Base-by-base conservation (phyloP, 164 flowering plant genomes). In the Kalanchoe fedtschenkoi region DNA sequence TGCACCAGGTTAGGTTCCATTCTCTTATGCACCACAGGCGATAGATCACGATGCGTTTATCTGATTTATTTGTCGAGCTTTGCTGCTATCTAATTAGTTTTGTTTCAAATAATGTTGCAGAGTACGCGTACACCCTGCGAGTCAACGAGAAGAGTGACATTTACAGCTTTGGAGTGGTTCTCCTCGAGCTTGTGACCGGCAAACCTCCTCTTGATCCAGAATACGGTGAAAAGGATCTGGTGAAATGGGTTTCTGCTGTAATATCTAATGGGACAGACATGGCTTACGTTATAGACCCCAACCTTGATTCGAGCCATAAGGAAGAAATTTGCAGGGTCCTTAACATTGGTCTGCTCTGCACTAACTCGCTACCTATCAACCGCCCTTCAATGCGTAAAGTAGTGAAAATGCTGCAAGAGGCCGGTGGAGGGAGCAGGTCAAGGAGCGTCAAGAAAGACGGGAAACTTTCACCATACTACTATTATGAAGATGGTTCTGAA, bases 1-100 rank as follows among this genome's bases (percentile, higher is more conserved):
- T 60, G 95, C 95, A 67, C 95, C 91, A 79, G 95, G 95, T 87
- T 51, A 47, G 71, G n/a, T n/a, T n/a, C n/a, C 55, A 47, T 47
- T 47, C 30, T 24, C 30, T 24, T 24, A 14, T 26, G 11, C 0
- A 13, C 22, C 14, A 10, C 10, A 22, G 7, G 2, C 16, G 8
- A 47, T 19, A 21, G 3, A 22, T 21, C 11, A 22, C 15, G 11
- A n/a, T 19, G 1, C 22, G 5, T 10, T n/a, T n/a, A 41, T 43
- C n/a, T n/a, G 24, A 43, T 22, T 28, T 22, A 6, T 47, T 22
- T 47, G 10, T 0, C 1, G 7, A 47, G 22, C 51, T n/a, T 43
- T 15, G 24, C 24, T 6, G 3, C 26, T 24, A 24, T 24, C 17
- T 51, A 11, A 51, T 11, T 13, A 2, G 6, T 51, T 53, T 54